These are phyloP conservation scores for Dictyostelium capitatum DNA, from an alignment of 78 protist genomes.

Conservation along the genomic window DNA sequence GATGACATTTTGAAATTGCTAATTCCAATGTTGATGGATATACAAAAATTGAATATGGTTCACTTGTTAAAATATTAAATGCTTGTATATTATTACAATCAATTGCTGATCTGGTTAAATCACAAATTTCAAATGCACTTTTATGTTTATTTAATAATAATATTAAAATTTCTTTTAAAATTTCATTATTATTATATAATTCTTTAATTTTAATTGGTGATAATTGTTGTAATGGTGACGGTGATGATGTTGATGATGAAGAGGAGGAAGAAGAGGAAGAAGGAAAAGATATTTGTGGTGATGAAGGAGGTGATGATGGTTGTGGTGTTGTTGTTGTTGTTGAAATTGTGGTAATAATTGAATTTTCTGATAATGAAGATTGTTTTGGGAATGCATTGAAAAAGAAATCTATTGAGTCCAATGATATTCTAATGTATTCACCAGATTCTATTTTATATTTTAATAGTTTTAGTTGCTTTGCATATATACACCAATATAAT, in stretches of 20 bases:
- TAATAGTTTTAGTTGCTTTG: neutral
- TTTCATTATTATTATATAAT: too few species aligned
- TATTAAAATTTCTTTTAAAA: neutral
- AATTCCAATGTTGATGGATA: neutral
- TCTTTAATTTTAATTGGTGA: too few species aligned
- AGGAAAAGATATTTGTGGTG: too few species aligned
- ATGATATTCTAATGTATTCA: neutral
- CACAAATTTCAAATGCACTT: neutral
- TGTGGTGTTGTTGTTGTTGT: too few species aligned
- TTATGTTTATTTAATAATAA: neutral
- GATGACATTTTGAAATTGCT: neutral
- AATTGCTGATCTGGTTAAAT: neutral
- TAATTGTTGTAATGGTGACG: too few species aligned
- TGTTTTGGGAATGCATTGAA: neutral
- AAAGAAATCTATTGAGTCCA: neutral
- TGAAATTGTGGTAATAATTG: too few species aligned
- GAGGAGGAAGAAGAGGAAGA: too few species aligned
- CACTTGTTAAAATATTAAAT: neutral
- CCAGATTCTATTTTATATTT: neutral
- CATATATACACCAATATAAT: neutral
- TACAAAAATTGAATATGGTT: neutral
- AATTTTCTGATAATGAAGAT: too few species aligned
- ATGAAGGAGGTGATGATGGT: too few species aligned
- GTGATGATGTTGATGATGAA: too few species aligned
- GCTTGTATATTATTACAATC: neutral